Evolutionary conservation across 345 rosid species (phyloP).

Genomic region (Citrus cavaleriei): DNA sequence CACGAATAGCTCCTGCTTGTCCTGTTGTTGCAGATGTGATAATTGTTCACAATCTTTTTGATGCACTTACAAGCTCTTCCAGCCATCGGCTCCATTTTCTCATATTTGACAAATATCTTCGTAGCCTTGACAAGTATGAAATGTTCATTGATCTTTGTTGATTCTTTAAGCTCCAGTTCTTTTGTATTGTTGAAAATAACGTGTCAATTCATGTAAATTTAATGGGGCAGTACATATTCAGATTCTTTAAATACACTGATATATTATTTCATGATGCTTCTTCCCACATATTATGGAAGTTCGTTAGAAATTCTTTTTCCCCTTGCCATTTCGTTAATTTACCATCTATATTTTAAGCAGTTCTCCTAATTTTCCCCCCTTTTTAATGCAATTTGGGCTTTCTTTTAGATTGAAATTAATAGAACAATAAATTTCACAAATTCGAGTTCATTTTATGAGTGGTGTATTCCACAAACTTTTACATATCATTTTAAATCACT

Average conservation of each 20-base stretch:
- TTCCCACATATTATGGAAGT: background rate
- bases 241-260: background rate
- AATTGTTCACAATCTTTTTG: conserved; percentile 84
- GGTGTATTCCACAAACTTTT: background rate
- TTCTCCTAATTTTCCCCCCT: background rate
- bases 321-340: background rate
- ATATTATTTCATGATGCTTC: background rate
- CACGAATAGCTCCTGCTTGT: conserved; percentile 85
- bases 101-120: conserved; percentile 86
- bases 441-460: background rate
- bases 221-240: background rate
- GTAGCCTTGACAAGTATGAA: conserved; percentile 82
- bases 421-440: background rate
- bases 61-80: conserved; percentile 70
- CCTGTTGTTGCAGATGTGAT: conserved; percentile 78
- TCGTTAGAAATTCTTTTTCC: background rate
- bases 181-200: background rate
- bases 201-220: background rate
- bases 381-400: background rate
- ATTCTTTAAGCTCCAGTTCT: background rate
- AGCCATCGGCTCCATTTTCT: conserved; percentile 75
- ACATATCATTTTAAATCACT: background rate
- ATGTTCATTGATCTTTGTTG: conserved; percentile 15
- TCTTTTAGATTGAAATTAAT: background rate
- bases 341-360: background rate